Percentiles rank a stretch among this genome's conserved stretches.
phyloP scores from a whole-genome alignment of 2,329 filamentous ascomycete genomes.

The Curvularia sp. region DNA sequence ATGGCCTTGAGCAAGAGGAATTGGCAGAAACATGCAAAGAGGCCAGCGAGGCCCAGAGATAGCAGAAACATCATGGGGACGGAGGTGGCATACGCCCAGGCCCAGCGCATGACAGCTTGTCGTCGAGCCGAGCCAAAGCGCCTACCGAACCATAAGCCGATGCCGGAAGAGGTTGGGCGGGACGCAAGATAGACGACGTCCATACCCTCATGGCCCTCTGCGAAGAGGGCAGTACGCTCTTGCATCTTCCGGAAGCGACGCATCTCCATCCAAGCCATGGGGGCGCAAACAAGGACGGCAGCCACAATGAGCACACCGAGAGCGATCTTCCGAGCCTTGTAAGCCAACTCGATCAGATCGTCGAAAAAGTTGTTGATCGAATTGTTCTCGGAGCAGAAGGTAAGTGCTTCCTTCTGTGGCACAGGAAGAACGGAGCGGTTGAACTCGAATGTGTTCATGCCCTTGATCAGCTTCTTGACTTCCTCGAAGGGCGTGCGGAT shows the following conservation, averaged over 20 bases:
- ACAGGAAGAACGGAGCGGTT: slow-evolving; percentile 80
- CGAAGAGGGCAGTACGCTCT: slow-evolving; percentile 71
- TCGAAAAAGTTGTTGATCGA: slow-evolving; percentile 85
- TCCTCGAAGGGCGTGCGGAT: slow-evolving; percentile 82
- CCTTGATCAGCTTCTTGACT: slow-evolving; percentile 74
- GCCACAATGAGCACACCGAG: slow-evolving; percentile 75
- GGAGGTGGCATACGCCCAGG: slow-evolving; percentile 85
- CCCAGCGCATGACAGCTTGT: slow-evolving; percentile 81
- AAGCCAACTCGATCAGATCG: slow-evolving; percentile 70
- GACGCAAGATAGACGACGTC: slow-evolving; percentile 90
- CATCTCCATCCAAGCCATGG: slow-evolving; percentile 83
- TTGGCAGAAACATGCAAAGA: slow-evolving; percentile 84
- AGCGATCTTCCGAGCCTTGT: slow-evolving; percentile 75
- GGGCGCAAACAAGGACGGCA: slow-evolving; percentile 75
- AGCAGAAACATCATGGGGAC: slow-evolving; percentile 85
- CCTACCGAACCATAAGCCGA: slow-evolving; percentile 74
- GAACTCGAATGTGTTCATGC: slow-evolving; percentile 77
- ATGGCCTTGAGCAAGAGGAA: slow-evolving; percentile 77
- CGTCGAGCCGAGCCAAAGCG: slow-evolving; percentile 69
- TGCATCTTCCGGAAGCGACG: slow-evolving; percentile 77
- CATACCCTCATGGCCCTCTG: slow-evolving; percentile 76
- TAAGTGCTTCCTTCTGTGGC: slow-evolving; percentile 80
- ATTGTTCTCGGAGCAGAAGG: slow-evolving; percentile 87
- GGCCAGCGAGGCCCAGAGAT: slow-evolving; percentile 79
- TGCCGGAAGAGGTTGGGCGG: slow-evolving; percentile 75